These are phyloP conservation scores for Rhizopus sp. DNA, from an alignment of 371 early-diverging fungal species.

Conservation along the genomic window DNA sequence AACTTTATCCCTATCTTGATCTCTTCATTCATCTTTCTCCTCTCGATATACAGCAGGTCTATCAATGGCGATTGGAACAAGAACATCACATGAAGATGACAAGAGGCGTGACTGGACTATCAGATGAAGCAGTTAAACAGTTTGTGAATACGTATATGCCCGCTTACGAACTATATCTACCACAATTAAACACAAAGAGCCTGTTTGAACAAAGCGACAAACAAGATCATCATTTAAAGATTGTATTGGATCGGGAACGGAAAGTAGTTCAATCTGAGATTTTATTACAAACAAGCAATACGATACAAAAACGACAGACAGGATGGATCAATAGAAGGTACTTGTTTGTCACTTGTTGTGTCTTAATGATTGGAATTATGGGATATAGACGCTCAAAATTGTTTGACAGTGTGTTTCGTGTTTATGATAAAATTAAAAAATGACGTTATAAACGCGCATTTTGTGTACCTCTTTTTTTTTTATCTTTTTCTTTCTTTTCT, in stretches of 20 bases:
- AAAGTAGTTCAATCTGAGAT: conserved; percentile 16
- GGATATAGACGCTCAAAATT: background rate
- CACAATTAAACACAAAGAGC: conserved; percentile 42
- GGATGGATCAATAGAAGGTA: background rate
- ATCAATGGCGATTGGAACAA: conserved; percentile 87
- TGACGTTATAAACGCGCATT: background rate
- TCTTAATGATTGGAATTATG: conserved; percentile 4
- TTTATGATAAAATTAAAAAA: background rate
- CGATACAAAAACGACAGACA: background rate
- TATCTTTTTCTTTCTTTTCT: no score
- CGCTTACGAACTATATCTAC: conserved; percentile 78
- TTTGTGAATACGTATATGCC: conserved; percentile 95
- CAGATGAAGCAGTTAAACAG: conserved; percentile 67
- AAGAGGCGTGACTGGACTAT: conserved; percentile 56
- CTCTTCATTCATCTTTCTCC: conserved; percentile 77
- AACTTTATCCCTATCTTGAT: conserved; percentile 69
- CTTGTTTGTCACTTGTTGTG: conserved; percentile 6
- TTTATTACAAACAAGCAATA: background rate
- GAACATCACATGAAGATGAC: conserved; percentile 65
- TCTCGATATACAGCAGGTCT: conserved; percentile 61
- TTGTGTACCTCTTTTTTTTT: background rate
- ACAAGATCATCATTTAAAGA: conserved; percentile 29
- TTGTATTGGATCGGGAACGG: conserved; percentile 37
- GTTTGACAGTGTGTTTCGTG: background rate
- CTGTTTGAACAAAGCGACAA: conserved; percentile 52